Evolutionary conservation across 2,329 filamentous ascomycete genomes (phyloP).

Genomic region (Trichothecium roseum): DNA sequence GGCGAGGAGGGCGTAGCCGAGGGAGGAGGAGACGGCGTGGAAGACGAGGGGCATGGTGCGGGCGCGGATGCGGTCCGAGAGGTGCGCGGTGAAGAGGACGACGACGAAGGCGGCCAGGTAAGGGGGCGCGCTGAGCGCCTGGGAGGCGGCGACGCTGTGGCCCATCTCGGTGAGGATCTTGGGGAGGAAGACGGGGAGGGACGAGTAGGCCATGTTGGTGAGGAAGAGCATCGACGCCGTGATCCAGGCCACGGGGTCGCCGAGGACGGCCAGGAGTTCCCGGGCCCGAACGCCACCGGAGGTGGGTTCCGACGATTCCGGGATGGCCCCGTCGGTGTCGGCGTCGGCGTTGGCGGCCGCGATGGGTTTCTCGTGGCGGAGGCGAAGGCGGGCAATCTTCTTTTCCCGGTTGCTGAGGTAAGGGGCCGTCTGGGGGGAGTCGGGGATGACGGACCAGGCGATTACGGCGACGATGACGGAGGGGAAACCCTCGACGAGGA

Average conservation of each 20-base stretch:
- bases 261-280: constrained; percentile 41
- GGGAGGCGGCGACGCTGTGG: constrained; percentile 54
- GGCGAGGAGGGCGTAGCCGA: constrained; percentile 50
- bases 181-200: constrained; percentile 78
- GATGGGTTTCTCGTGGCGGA: constrained; percentile 38
- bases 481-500: constrained; percentile 77
- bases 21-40: constrained; percentile 56
- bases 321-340: background rate
- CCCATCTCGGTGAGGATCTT: constrained; percentile 72
- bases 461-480: constrained; percentile 64
- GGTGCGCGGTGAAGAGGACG: constrained; percentile 61
- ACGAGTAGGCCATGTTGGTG: constrained; percentile 80
- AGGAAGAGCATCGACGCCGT: constrained; percentile 78
- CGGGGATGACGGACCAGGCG: constrained; percentile 67
- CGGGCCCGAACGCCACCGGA: constrained; percentile 37
- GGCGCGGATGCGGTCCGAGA: constrained; percentile 56
- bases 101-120: constrained; percentile 65
- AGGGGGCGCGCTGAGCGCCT: constrained; percentile 72
- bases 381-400: constrained; percentile 59
- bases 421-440: constrained; percentile 55
- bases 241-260: constrained; percentile 43
- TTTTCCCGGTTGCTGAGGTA: constrained; percentile 55
- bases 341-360: background rate
- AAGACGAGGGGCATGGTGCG: constrained; percentile 58
- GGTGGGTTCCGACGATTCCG: constrained; percentile 9